Base-by-base conservation (phyloP, 352 stramenopile genomes). In the Phytophthora lateralis region DNA sequence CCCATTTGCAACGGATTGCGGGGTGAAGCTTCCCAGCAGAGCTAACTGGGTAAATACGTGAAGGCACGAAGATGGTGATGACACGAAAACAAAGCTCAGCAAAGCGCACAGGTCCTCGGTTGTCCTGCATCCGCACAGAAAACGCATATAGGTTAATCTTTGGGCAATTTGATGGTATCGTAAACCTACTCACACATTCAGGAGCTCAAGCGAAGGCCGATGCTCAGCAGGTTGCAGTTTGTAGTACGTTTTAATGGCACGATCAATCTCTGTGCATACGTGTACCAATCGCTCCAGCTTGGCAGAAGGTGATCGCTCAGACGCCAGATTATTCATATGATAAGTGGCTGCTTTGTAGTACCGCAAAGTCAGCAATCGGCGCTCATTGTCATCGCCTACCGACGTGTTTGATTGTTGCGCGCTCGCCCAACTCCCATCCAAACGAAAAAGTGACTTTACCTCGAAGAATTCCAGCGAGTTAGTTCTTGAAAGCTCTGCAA, bases 1-100 rank as follows among this genome's bases (percentile, higher is more conserved):
- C 6, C 80, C 74, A 12, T 62, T 65, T 9, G 39, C 49, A n/a
- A 50, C 63, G 45, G 42, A 59, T 45, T 60, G 49, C 27, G 77
- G 64, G 43, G 76, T 66, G 53, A 82, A 89, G 58, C 80, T 79
- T 12, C 80, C 74, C 1, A 92, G 54, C 17, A 92, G 58, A 27
- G 73, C 78, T 8, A 92, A 61, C 43, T 90, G 82, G 8, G 82
- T 86, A 50, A 77, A 82, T 20, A 80, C 42, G 43, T 88, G 80
- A 8, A 66, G 54, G 18, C 76, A 82, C 2, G 68, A 69, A 7
- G 67, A 73, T 8, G 78, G 76, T 9, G 82, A 66, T 4, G 76
- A 70, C 3, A 73, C 73, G 10, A 90, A 55, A 20, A 88, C 42
- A 46, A 92, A 90, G 39, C 72, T 73, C 8, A 92, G 67, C 46